Evolutionary conservation across 2,329 filamentous ascomycete genomes (phyloP), one percentile per base, ranked within the genome.

Genomic region (Ceratocystis albifundus): DNA sequence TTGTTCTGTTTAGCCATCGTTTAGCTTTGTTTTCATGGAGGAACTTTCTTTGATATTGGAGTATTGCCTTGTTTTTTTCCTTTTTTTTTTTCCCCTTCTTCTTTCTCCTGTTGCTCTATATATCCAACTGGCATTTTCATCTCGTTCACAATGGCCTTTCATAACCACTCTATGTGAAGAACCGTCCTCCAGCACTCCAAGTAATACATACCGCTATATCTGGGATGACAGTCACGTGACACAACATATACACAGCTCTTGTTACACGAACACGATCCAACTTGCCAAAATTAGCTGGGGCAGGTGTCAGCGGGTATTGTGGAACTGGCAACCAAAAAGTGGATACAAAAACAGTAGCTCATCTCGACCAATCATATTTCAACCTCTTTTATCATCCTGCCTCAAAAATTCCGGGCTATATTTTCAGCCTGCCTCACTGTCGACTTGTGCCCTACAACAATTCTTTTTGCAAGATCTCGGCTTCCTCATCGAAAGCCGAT

Each of bases 31-130:
- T 45, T 50, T 32, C 61, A 63, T 63, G 61, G 61, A 48, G 30
- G 44, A 30, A 48, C 50, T 48, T 15, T 63, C 12, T 63, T 25
- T 63, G 61, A 48, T 63, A 63, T 63, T 63, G 8, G 20, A 25
- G 17, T 50, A 10, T 63, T 46, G 22, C 50, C 12, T 57, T 10
- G 6, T 64, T 32, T 57, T 64, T 63, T 20, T 48, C n/a, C n/a
- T n/a, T n/a, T n/a, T n/a, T n/a, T n/a, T n/a, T n/a, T n/a, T n/a
- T n/a, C n/a, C n/a, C n/a, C n/a, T n/a, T n/a, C n/a, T n/a, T 46
- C 59, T 36, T 36, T 41, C 10, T 12, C 3, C 4, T 41, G 36
- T 22, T 53, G 48, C 48, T 53, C 4, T n/a, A 17, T 53, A 53
- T 53, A 53, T 53, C 48, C 22, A 53, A 7, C 20, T 53, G 22